Evolutionary conservation across 1,284 basidiomycete genomes (phyloP), one percentile per base, ranked within the genome.

Genomic region (Crepidotus sp.): DNA sequence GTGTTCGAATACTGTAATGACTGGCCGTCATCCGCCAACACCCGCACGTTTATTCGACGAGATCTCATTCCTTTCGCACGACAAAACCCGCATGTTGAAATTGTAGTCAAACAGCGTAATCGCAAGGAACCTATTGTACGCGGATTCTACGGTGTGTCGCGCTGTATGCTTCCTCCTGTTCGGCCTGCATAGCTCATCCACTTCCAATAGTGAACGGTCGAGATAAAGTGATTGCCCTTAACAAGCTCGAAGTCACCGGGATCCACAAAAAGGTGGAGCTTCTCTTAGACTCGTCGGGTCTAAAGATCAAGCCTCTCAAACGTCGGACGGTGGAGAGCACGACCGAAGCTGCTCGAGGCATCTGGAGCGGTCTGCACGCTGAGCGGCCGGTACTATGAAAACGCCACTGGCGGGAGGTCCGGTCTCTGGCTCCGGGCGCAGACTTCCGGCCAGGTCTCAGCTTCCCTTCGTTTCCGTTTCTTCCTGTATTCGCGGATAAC

Each of bases 1-100:
- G 84, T 92, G 46, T 77, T 92, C 59, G 84, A 89, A 62, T 91
- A 76, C 62, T 89, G 87, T 63, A 80, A 90, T 57, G 75, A 73
- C 48, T 86, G 81, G 76, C 76, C 83, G 0, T 82, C 85, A 6
- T 88, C 84, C 1, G 62, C 71, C 26, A 78, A 79, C 57, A 70
- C 83, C 4, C 77, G 88, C 54, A 72, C 69, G 10, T 91, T 75
- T 60, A 63, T 92, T 54, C 63, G 69, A 56, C 77, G 74, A 48
- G 68, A 80, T 50, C 65, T 85, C 45, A 72, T 80, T 57, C 54
- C 66, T 14, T 64, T 88, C 45, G 86, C 86, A 9, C 71, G 68
- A 48, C 61, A 71, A 49, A 79, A 88, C 59, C 83, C 85, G 0
- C 86, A 89, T 59, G 81, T 88, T 49, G 86, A 89, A 60, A 67